Conservation (phyloP, 129 eudicot species). For the Artemisia tridentata region DNA sequence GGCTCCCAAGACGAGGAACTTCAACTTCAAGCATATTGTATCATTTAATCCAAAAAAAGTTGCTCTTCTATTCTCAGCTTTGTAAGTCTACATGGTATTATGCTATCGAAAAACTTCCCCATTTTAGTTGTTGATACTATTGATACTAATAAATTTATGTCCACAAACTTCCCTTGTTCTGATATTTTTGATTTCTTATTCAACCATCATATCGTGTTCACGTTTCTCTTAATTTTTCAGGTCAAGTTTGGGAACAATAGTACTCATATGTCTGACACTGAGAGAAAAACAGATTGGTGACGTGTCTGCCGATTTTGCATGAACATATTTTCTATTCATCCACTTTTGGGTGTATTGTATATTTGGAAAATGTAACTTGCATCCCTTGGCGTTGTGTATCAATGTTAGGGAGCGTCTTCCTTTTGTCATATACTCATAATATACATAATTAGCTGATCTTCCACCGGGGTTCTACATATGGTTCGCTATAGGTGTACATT, state of each 20-base stretch:
- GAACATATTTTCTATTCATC: conserved; percentile 1
- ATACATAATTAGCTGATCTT: too few species aligned
- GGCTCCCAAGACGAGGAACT: conserved; percentile 63
- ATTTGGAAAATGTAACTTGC: conserved; percentile 7
- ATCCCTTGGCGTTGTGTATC: conserved; percentile 6
- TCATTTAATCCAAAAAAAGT: conserved; percentile 86
- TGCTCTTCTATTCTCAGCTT: conserved; percentile 78
- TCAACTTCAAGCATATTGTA: conserved; percentile 46
- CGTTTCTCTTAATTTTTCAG: conserved; percentile 39
- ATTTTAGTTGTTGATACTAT: too few species aligned
- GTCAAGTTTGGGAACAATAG: conserved; percentile 84
- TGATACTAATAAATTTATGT: too few species aligned
- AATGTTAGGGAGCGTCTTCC: conserved; percentile 16
- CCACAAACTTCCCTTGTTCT: too few species aligned
- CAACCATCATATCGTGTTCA: not conserved
- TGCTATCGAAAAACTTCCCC: not conserved
- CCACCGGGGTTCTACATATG: too few species aligned
- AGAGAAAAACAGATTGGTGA: conserved; percentile 57
- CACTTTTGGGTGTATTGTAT: conserved; percentile 7
- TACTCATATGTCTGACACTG: conserved; percentile 74
- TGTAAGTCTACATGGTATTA: conserved; percentile 51
- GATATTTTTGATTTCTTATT: not conserved
- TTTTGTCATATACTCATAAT: not conserved
- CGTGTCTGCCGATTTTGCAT: conserved; percentile 39
- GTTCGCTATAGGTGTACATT: too few species aligned